Evolutionary conservation across 2,329 filamentous ascomycete species (phyloP), one percentile per base, ranked within the genome.

Genomic region (Elsinoe australis): DNA sequence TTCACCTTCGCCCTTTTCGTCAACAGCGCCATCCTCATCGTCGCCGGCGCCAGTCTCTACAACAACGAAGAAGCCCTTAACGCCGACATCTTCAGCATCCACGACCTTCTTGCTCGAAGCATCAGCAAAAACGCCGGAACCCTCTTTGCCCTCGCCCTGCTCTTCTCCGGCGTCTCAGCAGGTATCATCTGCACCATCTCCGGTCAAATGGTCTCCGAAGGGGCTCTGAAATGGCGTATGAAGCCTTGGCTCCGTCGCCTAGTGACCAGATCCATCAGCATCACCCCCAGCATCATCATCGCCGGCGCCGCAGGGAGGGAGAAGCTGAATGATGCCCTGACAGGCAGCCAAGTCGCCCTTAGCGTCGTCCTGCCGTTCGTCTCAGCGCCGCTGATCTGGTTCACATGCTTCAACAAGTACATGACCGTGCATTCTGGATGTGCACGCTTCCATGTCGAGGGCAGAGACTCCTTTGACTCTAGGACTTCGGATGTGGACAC

Each of bases 101-200:
- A 95, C 66, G 65, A 73, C 29, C 71, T 95, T 2, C 76, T 95
- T 0, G 75, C 80, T 0, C 58, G 65, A 0, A 82, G 78, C 48
- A 79, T 95, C 45, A 80, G 83, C 0, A 80, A 82, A 0, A 83
- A 77, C 0, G 88, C 87, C 0, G 88, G 86, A 1, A 85, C 84
- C 2, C 71, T 94, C n/a, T 94, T 94, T 54, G 86, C 86, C 0
- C 71, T 94, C 2, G 86, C 87, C 0, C 70, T 94, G 1, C 74
- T 94, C 0, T 76, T 94, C 0, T 89, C 83, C 0, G 87, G 87
- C 6, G 76, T 87, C 9, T 86, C 82, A 0, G 87, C 87, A 0
- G 87, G 87, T 4, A 86, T 94, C 28, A 83, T 94, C 2, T 94
- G 87, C 67, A 94, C 88, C 1, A 92, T 94, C 56, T 78, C 87